Evolutionary conservation across 257 asterid genomes (phyloP), one percentile per base, ranked within the genome.

Genomic region (Fraxinus pennsylvanica): DNA sequence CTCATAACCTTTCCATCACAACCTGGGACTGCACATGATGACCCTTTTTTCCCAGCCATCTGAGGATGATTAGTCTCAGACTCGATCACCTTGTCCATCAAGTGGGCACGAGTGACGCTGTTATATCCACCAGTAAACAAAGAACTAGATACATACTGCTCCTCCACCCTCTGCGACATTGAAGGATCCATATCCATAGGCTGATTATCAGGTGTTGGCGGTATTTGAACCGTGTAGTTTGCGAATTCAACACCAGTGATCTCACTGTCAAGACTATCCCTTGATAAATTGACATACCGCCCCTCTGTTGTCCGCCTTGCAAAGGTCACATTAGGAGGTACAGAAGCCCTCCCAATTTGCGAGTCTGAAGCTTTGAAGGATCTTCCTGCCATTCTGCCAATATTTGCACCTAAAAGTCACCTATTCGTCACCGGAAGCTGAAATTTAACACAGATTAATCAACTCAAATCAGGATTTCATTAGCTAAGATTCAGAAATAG

Each of bases 1-100:
- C 93, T 92, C 97, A 92, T 87, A 33, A 91, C 97, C 47, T 89
- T 91, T 5, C 96, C 98, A 81, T 94, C 97, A 36, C 98, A 94
- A 3, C 98, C 98, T 47, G 83, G 87, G 30, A 94, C 77, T 2
- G 97, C 87, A 79, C 98, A 94, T 0, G 91, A 90, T 0, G 98
- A 92, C 41, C 98, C 98, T 83, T 90, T 92, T 35, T 87, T 85
- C 36, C 98, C 98, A 38, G 96, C 97, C 97, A 92, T 92, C 84
- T 94, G 98, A 3, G 98, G 98, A 84, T 93, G 98, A 77, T 76
- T 91, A 38, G 88, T 72, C 65, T 77, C 89, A 7, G 89, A 85
- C 2, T 87, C 91, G 27, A 82, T 87, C 77, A 87, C 91, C 81
- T 87, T 87, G 71, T 87, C 89, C 91, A 87, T 85, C 78, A 85